Percentiles rank a stretch among this genome's conserved stretches.
phyloP scores from a whole-genome alignment of 805 yeast genomes.

The Saitoella complicata region DNA sequence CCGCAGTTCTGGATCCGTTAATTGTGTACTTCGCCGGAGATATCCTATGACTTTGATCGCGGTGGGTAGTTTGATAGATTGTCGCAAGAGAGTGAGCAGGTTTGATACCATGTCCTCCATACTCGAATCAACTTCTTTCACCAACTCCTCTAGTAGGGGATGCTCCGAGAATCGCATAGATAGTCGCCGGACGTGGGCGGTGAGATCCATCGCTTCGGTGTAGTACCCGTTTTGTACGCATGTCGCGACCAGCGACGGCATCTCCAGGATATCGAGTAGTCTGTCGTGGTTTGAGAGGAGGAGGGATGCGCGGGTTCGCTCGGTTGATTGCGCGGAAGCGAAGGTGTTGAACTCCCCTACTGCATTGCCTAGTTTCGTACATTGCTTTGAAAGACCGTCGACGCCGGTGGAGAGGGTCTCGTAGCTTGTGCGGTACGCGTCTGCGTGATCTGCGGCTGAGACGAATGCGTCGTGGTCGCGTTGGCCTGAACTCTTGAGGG shows the following conservation, averaged over 20 bases:
- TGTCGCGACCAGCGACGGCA: constrained; percentile 70
- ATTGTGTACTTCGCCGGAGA: constrained; percentile 38
- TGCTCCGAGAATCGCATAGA: constrained; percentile 52
- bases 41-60: constrained; percentile 65
- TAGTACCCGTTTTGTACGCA: constrained; percentile 78
- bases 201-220: constrained; percentile 75
- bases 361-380: no score
- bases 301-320: no score
- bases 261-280: constrained; percentile 59
- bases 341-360: no score
- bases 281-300: constrained; percentile 50
- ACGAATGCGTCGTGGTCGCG: no score
- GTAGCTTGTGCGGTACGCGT: no score
- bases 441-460: no score
- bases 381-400: no score
- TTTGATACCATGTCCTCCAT: constrained; percentile 52
- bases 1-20: constrained; percentile 26
- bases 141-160: constrained; percentile 35
- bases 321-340: no score
- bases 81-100: constrained; percentile 48
- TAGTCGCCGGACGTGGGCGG: constrained; percentile 54
- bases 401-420: no score
- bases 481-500: no score
- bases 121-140: constrained; percentile 33
- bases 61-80: constrained; percentile 64